A percentile compares a stretch with the other conserved stretches of the same genome.
These are phyloP conservation scores for Eimeria acervulina DNA, from an alignment of 169 alveolate species.

Conservation along the genomic window DNA sequence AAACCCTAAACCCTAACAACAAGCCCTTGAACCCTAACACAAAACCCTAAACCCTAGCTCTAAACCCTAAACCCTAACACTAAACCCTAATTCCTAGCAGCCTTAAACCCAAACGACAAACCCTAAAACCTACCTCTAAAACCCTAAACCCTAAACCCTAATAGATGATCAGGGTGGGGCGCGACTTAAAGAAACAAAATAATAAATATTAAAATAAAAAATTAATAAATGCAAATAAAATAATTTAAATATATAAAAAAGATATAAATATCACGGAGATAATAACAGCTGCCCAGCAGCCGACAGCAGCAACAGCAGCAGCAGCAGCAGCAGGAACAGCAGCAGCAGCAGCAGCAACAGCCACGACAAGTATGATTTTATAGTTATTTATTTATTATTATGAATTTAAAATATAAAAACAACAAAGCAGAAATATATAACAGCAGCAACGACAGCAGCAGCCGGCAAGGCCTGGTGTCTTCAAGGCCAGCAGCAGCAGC, in stretches of 20 bases:
- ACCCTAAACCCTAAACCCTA: neutral
- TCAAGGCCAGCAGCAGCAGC: conserved; percentile 5
- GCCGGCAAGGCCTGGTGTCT: neutral
- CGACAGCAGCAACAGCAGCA: neutral
- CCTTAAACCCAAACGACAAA: neutral
- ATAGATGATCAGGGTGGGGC: no score
- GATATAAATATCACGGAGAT: neutral
- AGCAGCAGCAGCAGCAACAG: neutral
- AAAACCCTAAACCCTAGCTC: no score
- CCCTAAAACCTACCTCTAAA: neutral
- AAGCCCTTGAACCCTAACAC: no score
- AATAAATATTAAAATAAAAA: neutral
- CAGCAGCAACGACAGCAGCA: neutral
- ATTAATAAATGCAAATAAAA: neutral
- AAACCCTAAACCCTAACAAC: no score
- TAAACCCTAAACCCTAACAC: neutral
- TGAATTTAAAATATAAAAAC: neutral
- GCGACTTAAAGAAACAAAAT: neutral
- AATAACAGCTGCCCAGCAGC: neutral
- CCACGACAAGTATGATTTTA: no score
- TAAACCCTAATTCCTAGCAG: neutral
- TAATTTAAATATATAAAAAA: neutral
- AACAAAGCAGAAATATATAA: neutral
- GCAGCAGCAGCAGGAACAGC: neutral
- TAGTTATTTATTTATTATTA: neutral